Conservation (phyloP, 805 yeast species). For the Grigorovia humatica region DNA sequence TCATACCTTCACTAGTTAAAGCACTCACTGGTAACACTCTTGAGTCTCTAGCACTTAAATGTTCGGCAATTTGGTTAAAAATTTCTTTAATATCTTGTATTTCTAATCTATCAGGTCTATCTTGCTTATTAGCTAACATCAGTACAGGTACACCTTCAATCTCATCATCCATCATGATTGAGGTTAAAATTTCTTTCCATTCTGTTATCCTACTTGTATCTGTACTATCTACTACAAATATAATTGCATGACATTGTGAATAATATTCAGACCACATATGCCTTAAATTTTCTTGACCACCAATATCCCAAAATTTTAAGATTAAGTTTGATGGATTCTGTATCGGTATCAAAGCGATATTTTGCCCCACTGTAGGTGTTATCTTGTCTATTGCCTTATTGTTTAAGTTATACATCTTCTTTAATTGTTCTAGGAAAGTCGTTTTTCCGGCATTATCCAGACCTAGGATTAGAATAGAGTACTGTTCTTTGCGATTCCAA, state of each 20-base stretch:
- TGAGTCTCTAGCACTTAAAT: constrained; percentile 81
- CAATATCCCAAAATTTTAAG: constrained; percentile 90
- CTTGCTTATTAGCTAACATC: constrained; percentile 95
- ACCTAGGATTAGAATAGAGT: constrained; percentile 73
- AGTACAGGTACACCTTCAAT: constrained; percentile 76
- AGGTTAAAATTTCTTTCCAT: constrained; percentile 54
- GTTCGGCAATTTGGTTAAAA: constrained; percentile 71
- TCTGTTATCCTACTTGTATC: constrained; percentile 77
- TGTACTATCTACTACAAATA: constrained; percentile 86
- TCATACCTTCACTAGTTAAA: constrained; percentile 63
- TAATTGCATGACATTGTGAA: constrained; percentile 77
- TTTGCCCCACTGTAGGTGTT: constrained; percentile 92
- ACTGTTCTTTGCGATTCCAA: constrained; percentile 54
- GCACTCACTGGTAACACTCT: constrained; percentile 87
- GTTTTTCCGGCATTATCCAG: constrained; percentile 96
- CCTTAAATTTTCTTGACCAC: constrained; percentile 84
- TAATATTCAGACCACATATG: constrained; percentile 84
- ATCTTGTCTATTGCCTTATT: constrained; percentile 51
- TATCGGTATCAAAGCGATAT: constrained; percentile 42
- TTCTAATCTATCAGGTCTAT: constrained; percentile 57
- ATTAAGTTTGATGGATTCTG: constrained; percentile 30
- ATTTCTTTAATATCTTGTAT: constrained; percentile 74
- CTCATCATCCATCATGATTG: constrained; percentile 47
- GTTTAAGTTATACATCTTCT: constrained; percentile 40
- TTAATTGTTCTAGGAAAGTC: constrained; percentile 58